These are phyloP conservation scores for Aegilops sharonensis DNA, from an alignment of 176 grass and related monocot genomes.

Conservation along the genomic window DNA sequence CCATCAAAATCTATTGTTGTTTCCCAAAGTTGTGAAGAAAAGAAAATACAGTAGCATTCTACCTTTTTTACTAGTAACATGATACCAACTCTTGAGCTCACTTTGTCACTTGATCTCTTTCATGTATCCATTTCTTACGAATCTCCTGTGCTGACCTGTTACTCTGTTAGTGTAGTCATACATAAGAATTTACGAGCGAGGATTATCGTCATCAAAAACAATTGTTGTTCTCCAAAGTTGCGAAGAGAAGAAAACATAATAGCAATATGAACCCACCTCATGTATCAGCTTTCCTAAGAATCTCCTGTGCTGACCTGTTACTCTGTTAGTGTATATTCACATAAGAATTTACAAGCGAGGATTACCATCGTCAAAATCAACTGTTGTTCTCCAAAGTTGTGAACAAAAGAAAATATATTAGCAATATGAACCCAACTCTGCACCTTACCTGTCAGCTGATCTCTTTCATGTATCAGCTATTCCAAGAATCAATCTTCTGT, in stretches of 20 bases:
- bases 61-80: not conserved
- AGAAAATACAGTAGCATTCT: not conserved
- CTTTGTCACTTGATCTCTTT: conserved; percentile 1
- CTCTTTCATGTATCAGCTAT: too few species aligned
- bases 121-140: not conserved
- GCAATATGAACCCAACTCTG: too few species aligned
- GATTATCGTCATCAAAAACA: not conserved
- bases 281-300: too few species aligned
- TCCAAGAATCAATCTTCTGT: too few species aligned
- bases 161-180: not conserved
- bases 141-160: not conserved
- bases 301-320: too few species aligned
- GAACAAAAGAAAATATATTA: not conserved
- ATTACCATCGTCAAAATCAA: not conserved
- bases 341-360: not conserved
- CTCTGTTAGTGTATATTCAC: too few species aligned
- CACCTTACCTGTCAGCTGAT: too few species aligned
- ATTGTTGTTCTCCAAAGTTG: not conserved
- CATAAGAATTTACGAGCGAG: not conserved
- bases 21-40: not conserved
- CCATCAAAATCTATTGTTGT: not conserved
- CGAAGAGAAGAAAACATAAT: not conserved
- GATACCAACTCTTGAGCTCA: not conserved
- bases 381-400: not conserved
- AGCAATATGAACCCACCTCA: not conserved